Evolutionary conservation across 345 rosid genomes (phyloP).

Genomic region (Ceriops decandra): DNA sequence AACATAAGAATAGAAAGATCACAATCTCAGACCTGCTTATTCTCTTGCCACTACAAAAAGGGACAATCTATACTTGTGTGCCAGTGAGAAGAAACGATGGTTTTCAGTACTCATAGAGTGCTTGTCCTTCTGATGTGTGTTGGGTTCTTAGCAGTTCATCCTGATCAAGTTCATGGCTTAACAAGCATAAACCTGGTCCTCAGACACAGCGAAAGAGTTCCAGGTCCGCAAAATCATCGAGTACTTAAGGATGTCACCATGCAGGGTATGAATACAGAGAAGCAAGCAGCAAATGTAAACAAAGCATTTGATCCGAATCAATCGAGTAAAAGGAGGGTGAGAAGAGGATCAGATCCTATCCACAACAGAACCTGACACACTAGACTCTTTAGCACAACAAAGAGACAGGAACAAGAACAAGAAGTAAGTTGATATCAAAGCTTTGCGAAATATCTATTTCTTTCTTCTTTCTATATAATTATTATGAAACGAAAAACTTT

Average conservation of each 20-base stretch:
- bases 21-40: constrained; percentile 31
- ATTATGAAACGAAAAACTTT: no score
- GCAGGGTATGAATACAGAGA: constrained; percentile 32
- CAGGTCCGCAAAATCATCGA: constrained; percentile 29
- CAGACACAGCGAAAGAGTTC: constrained; percentile 26
- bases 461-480: no score
- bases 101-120: constrained; percentile 35
- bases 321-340: constrained; percentile 69
- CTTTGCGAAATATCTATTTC: constrained; percentile 9
- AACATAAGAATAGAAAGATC: constrained; percentile 36
- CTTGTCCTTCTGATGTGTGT: constrained; percentile 52
- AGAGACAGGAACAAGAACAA: background rate
- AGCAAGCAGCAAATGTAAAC: constrained; percentile 33
- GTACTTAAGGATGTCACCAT: constrained; percentile 35
- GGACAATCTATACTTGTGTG: constrained; percentile 35
- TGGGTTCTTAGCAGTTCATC: constrained; percentile 45
- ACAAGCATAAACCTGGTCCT: constrained; percentile 30
- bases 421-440: constrained; percentile 27
- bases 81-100: constrained; percentile 43
- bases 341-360: constrained; percentile 82
- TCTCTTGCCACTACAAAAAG: constrained; percentile 38
- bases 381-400: constrained; percentile 23
- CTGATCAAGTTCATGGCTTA: constrained; percentile 35
- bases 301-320: constrained; percentile 44
- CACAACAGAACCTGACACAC: constrained; percentile 58